Evolutionary conservation across 352 stramenopile genomes (phyloP).

Genomic region (Globisporangium uncinulatum): DNA sequence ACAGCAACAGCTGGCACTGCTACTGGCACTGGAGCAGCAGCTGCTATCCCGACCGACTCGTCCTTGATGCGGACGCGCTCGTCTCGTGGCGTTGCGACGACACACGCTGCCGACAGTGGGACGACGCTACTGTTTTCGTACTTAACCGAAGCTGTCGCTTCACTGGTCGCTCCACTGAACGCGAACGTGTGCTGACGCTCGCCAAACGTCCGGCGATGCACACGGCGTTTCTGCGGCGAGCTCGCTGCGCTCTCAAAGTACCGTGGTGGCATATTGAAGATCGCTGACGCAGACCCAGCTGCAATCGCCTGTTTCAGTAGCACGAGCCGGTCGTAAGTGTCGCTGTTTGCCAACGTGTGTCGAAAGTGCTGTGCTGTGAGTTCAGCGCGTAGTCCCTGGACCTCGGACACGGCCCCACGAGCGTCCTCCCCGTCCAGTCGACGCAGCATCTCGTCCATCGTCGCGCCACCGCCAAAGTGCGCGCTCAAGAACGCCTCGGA

Average conservation of each 20-base stretch:
- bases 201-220: slow-evolving; percentile 55
- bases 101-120: background rate
- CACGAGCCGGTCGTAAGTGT: slow-evolving; percentile 7
- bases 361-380: slow-evolving; percentile 14
- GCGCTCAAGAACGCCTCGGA: slow-evolving; percentile 29
- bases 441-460: slow-evolving; percentile 16
- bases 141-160: background rate
- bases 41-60: slow-evolving; percentile 1
- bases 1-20: background rate
- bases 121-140: background rate
- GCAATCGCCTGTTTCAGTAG: slow-evolving; percentile 12
- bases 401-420: background rate
- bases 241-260: slow-evolving; percentile 28
- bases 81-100: background rate
- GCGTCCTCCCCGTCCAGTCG: slow-evolving; percentile 1
- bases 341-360: background rate
- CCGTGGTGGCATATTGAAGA: slow-evolving; percentile 32
- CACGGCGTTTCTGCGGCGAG: slow-evolving; percentile 35
- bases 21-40: background rate
- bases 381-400: slow-evolving; percentile 4
- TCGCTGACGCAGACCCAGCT: slow-evolving; percentile 6
- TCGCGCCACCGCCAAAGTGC: slow-evolving; percentile 12
- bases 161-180: slow-evolving; percentile 19
- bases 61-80: slow-evolving; percentile 11
- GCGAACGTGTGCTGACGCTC: slow-evolving; percentile 44